Base-by-base conservation (phyloP, 345 rosid genomes). In the Camelina neglecta region DNA sequence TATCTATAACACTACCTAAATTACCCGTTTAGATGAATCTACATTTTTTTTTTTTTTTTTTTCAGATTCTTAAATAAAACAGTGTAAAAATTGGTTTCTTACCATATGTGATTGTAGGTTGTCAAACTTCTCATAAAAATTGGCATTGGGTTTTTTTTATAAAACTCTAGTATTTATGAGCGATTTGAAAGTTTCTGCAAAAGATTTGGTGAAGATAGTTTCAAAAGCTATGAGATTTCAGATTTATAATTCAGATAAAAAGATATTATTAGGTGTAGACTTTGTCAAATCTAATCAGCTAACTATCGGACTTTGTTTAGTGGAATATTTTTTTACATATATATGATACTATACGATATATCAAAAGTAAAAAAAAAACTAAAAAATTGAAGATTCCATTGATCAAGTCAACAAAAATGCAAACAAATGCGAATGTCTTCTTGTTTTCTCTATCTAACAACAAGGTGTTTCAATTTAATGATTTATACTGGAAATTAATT, bases 321-420 rank as follows among this genome's bases (percentile, higher is more conserved):
- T 60, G 49, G 21, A 3, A 57, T 10, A 8, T 38, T 36, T 36
- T 36, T 8, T 4, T 1, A 29, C 10, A 18, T 3, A 26, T 26
- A 26, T 26, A 26, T 26, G 29, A 26, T 26, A 26, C 29, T 3
- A 18, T 18, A 26, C 29, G 29, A 26, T 26, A 2, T 36, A 38
- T 39, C 24, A 9, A 20, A 42, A 53, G 53, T 65, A 62, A 35
- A 7, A 35, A 7, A 35, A 6, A 35, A 0, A 18, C 18, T 18
- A 7, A 35, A 12, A 29, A 55, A 26, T 70, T 35, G 60, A 70
- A 70, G 65, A 70, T 77, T 64, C 60, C 51, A 64, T 20, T 24
- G 11, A 56, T 70, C 20, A 55, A 76, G 80, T 77, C 80, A 77
- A 64, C 71, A 76, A 63, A 67, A 62, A 62, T 75, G 73, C 12